Evolutionary conservation across 495 filamentous ascomycete genomes (phyloP).

Genomic region (Podospora comata): DNA sequence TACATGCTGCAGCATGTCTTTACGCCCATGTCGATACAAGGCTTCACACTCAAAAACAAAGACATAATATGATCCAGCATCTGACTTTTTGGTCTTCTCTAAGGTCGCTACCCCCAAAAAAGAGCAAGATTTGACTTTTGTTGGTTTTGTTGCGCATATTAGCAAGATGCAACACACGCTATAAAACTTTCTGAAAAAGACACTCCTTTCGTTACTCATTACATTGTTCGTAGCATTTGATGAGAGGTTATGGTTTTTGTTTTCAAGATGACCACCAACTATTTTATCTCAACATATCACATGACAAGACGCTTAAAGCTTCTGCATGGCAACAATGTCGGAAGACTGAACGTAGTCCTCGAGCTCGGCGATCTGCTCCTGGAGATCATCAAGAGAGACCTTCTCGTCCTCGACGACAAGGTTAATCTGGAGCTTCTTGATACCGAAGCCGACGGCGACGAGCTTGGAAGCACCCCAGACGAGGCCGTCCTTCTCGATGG

Average conservation of each 20-base stretch:
- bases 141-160: conserved; percentile 1
- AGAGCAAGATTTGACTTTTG: background rate
- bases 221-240: background rate
- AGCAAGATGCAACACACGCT: background rate
- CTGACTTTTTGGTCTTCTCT: background rate
- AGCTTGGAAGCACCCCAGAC: conserved; percentile 94
- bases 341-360: conserved; percentile 98
- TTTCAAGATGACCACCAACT: background rate
- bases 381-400: conserved; percentile 81
- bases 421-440: conserved; percentile 99
- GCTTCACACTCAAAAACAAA: background rate
- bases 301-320: conserved; percentile 29
- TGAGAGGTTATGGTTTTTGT: background rate
- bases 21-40: too few relatives aligned
- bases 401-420: conserved; percentile 97
- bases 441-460: conserved; percentile 88
- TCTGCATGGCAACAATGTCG: conserved; percentile 66
- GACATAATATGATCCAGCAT: background rate
- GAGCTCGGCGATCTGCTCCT: conserved; percentile 72
- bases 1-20: too few relatives aligned
- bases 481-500: conserved; percentile 89
- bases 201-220: background rate
- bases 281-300: background rate
- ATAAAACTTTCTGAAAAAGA: background rate
- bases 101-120: background rate